These are phyloP conservation scores for Corchorus olitorius DNA, from an alignment of 345 rosid genomes.

Conservation along the genomic window DNA sequence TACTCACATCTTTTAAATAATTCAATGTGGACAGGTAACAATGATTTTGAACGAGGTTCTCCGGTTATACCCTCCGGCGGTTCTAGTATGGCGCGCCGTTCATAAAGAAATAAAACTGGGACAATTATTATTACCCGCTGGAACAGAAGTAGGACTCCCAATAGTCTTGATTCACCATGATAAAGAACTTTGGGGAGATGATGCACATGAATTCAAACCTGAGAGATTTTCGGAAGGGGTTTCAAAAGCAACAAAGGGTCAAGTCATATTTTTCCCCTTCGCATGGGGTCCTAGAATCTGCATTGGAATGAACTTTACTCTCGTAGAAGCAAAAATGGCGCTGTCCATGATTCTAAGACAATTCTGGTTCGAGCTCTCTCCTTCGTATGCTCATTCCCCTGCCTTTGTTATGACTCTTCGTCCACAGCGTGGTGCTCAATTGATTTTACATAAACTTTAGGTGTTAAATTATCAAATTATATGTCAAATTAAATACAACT, in stretches of 20 bases:
- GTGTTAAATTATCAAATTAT: no score
- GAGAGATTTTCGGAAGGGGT: slow-evolving; percentile 35
- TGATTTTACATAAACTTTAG: slow-evolving; percentile 35
- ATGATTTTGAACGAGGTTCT: slow-evolving; percentile 41
- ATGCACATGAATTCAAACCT: slow-evolving; percentile 2
- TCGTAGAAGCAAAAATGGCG: slow-evolving; percentile 61
- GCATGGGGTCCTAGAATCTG: slow-evolving; percentile 65
- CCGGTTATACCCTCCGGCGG: slow-evolving; percentile 40
- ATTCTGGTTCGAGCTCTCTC: slow-evolving; percentile 55
- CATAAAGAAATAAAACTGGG: slow-evolving; percentile 35
- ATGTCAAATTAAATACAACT: no score
- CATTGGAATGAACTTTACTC: slow-evolving; percentile 61
- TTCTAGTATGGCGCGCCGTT: slow-evolving; percentile 4
- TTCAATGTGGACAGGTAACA: slow-evolving; percentile 2
- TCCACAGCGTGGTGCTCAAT: slow-evolving; percentile 50
- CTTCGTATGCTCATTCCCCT: slow-evolving; percentile 55
- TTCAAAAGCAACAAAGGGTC: slow-evolving; percentile 56
- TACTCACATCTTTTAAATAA: background rate
- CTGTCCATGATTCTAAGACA: slow-evolving; percentile 49
- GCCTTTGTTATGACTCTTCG: slow-evolving; percentile 32
- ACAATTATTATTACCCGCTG: slow-evolving; percentile 27
- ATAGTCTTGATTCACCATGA: slow-evolving; percentile 14
- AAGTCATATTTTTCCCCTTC: slow-evolving; percentile 49
- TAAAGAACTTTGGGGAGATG: slow-evolving; percentile 10
- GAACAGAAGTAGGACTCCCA: slow-evolving; percentile 27